Percentiles rank a stretch among this genome's conserved stretches.
These are phyloP conservation scores for Cystobasidium pallidum DNA, from an alignment of 1,284 basidiomycete species.

Conservation along the genomic window DNA sequence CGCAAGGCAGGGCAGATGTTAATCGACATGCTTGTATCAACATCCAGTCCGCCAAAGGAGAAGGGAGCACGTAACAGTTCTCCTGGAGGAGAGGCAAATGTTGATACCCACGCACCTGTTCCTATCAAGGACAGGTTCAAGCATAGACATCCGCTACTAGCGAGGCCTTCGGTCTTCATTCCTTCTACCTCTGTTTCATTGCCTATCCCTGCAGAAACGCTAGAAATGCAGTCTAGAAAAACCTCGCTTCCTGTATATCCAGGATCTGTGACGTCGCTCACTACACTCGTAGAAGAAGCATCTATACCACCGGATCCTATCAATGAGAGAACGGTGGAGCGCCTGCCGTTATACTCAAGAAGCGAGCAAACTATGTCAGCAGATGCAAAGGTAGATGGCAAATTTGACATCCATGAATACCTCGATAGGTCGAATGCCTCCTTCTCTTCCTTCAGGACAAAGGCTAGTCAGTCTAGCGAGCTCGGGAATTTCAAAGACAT, in stretches of 20 bases:
- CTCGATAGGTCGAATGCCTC: constrained; percentile 1
- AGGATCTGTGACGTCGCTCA: constrained; percentile 13
- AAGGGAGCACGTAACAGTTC: not conserved
- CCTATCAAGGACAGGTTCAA: constrained; percentile 14
- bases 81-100: not conserved
- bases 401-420: constrained; percentile 12
- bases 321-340: not conserved
- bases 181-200: not conserved
- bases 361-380: not conserved
- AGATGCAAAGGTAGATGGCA: not conserved
- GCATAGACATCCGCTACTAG: constrained; percentile 13
- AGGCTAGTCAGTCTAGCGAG: not conserved
- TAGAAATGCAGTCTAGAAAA: not conserved
- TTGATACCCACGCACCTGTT: not conserved
- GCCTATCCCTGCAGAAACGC: not conserved
- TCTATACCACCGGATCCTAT: not conserved
- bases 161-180: not conserved
- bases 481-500: not conserved
- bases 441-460: constrained; percentile 2
- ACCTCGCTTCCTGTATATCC: constrained; percentile 8
- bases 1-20: constrained; percentile 7
- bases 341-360: not conserved
- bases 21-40: constrained; percentile 3
- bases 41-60: not conserved
- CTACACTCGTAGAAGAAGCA: constrained; percentile 6